Percentiles rank a stretch among this genome's conserved stretches.
Evolutionary conservation across 2,329 filamentous ascomycete species (phyloP).

Genomic region (Alternaria ventricosa): DNA sequence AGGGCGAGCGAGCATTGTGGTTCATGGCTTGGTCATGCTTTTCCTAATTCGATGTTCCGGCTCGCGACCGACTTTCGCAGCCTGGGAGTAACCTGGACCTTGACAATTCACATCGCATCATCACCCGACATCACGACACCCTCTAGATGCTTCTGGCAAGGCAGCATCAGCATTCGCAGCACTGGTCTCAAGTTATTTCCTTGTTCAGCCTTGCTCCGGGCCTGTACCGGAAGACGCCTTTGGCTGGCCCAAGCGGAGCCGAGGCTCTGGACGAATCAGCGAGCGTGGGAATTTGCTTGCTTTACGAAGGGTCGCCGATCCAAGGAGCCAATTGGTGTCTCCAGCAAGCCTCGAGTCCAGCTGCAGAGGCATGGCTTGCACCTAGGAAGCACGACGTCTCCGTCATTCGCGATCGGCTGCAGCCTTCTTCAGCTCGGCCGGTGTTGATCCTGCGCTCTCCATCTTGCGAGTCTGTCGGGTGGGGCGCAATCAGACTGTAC

Average conservation of each 20-base stretch:
- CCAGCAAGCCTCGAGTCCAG: conserved; percentile 23
- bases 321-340: conserved; percentile 30
- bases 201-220: conserved; percentile 38
- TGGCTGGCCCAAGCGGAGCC: conserved; percentile 30
- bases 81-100: neutral
- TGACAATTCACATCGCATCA: conserved; percentile 9
- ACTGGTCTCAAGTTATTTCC: conserved; percentile 17
- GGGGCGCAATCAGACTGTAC: conserved; percentile 20
- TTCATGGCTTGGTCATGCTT: conserved; percentile 33
- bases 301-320: conserved; percentile 37
- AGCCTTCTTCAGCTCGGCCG: conserved; percentile 8
- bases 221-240: conserved; percentile 36
- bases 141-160: conserved; percentile 14
- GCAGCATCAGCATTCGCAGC: conserved; percentile 21
- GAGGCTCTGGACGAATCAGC: conserved; percentile 36
- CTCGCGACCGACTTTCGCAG: conserved; percentile 14
- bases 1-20: conserved; percentile 25
- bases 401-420: conserved; percentile 15
- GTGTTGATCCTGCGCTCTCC: conserved; percentile 18
- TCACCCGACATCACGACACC: conserved; percentile 9
- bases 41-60: conserved; percentile 26
- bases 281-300: conserved; percentile 33
- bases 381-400: conserved; percentile 14
- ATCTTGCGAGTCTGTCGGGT: conserved; percentile 22
- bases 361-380: conserved; percentile 21